phyloP scores from a whole-genome alignment of 192 early-diverging fungal species.

The Gonapodya sp. region DNA sequence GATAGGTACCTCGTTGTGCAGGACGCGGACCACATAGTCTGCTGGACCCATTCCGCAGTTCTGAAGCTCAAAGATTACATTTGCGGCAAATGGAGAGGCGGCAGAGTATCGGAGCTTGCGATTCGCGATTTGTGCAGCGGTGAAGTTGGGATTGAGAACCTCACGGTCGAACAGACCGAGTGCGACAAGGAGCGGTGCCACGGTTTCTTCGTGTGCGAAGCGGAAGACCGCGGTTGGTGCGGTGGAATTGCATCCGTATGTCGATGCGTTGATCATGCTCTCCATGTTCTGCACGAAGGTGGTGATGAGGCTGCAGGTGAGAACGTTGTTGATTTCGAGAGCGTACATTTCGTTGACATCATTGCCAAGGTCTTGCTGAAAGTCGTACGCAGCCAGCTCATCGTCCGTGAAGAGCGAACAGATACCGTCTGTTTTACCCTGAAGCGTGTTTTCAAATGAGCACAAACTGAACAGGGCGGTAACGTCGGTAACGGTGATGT shows the following conservation, averaged over 20 bases:
- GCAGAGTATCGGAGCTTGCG: constrained; percentile 13
- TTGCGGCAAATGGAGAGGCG: constrained; percentile 21
- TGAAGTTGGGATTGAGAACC: constrained; percentile 13
- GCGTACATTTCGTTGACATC: constrained; percentile 16
- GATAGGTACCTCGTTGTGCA: constrained; percentile 17
- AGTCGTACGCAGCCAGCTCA: constrained; percentile 18
- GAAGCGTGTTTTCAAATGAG: constrained; percentile 23
- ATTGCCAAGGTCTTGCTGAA: constrained; percentile 13
- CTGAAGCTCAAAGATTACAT: constrained; percentile 23
- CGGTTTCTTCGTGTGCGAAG: constrained; percentile 24
- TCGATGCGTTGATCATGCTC: not conserved
- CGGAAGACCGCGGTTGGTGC: constrained; percentile 16
- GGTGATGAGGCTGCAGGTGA: constrained; percentile 24
- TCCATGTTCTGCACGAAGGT: constrained; percentile 19
- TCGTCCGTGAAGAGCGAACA: constrained; percentile 22
- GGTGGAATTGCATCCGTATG: not conserved
- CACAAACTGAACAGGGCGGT: constrained; percentile 21
- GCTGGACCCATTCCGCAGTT: constrained; percentile 11
- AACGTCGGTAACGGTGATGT: constrained; percentile 14
- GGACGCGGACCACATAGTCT: constrained; percentile 12
- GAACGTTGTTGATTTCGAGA: constrained; percentile 15
- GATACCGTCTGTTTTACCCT: constrained; percentile 17
- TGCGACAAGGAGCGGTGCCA: constrained; percentile 19
- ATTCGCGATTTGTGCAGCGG: constrained; percentile 15
- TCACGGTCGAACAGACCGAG: constrained; percentile 20